A percentile compares a stretch with the other conserved stretches of the same genome.
Conservation (phyloP, 208 protist genomes). For the Entamoeba invadens region DNA sequence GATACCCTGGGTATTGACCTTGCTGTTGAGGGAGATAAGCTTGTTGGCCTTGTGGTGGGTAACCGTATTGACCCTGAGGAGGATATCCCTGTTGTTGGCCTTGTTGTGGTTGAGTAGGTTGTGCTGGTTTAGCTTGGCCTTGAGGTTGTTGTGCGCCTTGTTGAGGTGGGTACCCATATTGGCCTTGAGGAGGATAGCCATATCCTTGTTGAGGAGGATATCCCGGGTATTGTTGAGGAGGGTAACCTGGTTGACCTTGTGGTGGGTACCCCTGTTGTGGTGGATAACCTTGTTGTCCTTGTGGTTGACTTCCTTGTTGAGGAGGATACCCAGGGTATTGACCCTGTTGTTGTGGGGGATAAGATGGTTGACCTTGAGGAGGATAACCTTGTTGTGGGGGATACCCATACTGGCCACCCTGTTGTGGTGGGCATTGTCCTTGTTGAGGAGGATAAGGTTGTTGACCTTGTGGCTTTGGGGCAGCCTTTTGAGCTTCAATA, state of each 20-base stretch:
- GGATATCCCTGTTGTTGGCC: background rate
- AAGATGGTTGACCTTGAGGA: background rate
- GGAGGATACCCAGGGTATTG: background rate
- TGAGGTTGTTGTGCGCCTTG: background rate
- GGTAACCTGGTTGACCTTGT: background rate
- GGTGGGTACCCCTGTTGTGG: background rate
- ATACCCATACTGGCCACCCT: background rate
- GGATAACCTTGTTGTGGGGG: background rate
- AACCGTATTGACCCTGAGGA: background rate
- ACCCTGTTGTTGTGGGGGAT: background rate
- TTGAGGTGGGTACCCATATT: background rate
- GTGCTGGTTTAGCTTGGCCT: background rate
- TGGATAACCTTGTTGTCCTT: background rate
- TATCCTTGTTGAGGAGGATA: background rate
- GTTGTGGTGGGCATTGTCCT: background rate
- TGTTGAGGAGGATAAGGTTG: background rate
- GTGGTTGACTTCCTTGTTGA: background rate
- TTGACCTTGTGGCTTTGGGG: background rate
- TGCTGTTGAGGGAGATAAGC: background rate
- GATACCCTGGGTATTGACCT: background rate
- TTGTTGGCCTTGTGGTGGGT: background rate
- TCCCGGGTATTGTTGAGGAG: background rate
- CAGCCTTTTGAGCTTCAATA: background rate
- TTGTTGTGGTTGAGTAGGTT: background rate
- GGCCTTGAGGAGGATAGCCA: background rate